A percentile compares a stretch with the other conserved stretches of the same genome.
These are phyloP conservation scores for Fusarium buharicum DNA, from an alignment of 2,329 filamentous ascomycete species.

Conservation along the genomic window DNA sequence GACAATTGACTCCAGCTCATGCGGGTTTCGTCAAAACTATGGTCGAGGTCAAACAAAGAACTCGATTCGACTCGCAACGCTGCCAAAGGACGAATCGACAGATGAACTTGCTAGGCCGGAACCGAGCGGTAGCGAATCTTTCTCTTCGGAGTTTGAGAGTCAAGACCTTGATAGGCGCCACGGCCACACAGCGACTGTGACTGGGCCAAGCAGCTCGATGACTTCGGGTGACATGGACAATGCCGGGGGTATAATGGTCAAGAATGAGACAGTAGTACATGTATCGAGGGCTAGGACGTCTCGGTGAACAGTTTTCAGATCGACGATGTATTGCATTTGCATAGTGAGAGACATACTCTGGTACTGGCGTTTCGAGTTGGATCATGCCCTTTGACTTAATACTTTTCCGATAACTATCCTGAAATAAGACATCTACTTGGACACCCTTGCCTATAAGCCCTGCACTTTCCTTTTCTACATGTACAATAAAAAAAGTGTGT, in stretches of 20 bases:
- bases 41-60: conserved; percentile 24
- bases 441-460: too few relatives aligned
- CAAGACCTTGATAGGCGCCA: conserved; percentile 12
- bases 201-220: not conserved
- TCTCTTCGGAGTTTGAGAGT: conserved; percentile 22
- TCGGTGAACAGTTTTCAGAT: not conserved
- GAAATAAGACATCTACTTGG: too few relatives aligned
- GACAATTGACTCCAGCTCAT: conserved; percentile 8
- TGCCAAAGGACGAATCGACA: conserved; percentile 28
- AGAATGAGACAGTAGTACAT: conserved; percentile 33
- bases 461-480: too few relatives aligned
- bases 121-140: conserved; percentile 5
- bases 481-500: too few relatives aligned
- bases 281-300: not conserved
- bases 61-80: conserved; percentile 25
- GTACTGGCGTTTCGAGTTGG: too few relatives aligned
- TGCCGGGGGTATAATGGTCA: conserved; percentile 31
- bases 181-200: conserved; percentile 14
- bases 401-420: too few relatives aligned
- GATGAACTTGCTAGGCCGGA: conserved; percentile 29
- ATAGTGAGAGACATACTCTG: too few relatives aligned
- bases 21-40: conserved; percentile 15
- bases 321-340: too few relatives aligned
- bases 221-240: not conserved
- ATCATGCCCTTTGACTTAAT: too few relatives aligned